phyloP scores from a whole-genome alignment of 2,329 filamentous ascomycete species.

The Diaporthe eres region DNA sequence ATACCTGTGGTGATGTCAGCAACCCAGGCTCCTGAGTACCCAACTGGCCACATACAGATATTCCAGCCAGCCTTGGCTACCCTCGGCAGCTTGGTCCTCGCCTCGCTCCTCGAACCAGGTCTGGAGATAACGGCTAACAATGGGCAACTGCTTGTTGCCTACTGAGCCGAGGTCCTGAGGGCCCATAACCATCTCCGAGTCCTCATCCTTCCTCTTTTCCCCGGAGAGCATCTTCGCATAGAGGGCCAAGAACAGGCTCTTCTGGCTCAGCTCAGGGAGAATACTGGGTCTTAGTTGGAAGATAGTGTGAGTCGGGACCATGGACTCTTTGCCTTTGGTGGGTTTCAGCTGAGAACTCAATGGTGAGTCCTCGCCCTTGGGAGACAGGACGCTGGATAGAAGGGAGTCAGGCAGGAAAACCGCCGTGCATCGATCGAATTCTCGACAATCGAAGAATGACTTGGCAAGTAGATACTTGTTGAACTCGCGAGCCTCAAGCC shows the following conservation, averaged over 20 bases:
- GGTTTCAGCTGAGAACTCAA: constrained; percentile 70
- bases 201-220: constrained; percentile 96
- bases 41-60: constrained; percentile 67
- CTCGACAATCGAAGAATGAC: constrained; percentile 93
- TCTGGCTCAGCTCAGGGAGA: constrained; percentile 81
- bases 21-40: not conserved
- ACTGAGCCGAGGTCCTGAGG: constrained; percentile 90
- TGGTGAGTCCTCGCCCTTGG: constrained; percentile 58
- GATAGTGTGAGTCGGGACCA: constrained; percentile 44
- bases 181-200: constrained; percentile 96
- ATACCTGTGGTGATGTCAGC: constrained; percentile 66
- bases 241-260: constrained; percentile 90
- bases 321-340: constrained; percentile 75
- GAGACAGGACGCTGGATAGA: constrained; percentile 74
- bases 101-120: constrained; percentile 82
- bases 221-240: constrained; percentile 95
- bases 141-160: constrained; percentile 85
- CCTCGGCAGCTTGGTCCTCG: constrained; percentile 67
- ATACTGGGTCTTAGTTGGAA: constrained; percentile 41
- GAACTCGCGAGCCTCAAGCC: constrained; percentile 83
- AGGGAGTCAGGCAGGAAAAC: constrained; percentile 88
- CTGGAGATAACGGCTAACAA: constrained; percentile 82
- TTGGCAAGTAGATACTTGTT: constrained; percentile 92
- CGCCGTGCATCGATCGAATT: constrained; percentile 93
- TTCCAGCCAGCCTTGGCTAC: constrained; percentile 93